Percentiles rank a stretch among this genome's conserved stretches.
These are phyloP conservation scores for Thelephora terrestris DNA, from an alignment of 1,284 basidiomycete genomes.

Conservation along the genomic window DNA sequence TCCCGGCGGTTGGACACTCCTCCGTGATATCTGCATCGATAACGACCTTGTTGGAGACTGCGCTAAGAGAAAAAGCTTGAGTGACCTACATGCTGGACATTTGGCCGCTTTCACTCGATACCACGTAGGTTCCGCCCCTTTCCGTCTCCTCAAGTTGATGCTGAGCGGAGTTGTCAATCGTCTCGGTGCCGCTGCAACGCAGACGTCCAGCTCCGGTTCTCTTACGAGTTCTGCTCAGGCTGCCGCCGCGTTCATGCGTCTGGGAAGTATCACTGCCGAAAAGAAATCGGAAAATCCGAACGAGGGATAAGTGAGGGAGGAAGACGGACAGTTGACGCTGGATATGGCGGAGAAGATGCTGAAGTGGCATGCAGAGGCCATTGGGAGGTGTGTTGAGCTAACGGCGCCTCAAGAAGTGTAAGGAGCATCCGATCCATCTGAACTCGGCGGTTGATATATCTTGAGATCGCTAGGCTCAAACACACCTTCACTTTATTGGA, in stretches of 20 bases:
- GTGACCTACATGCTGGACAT: slow-evolving; percentile 72
- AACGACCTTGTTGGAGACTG: slow-evolving; percentile 83
- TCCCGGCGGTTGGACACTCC: slow-evolving; percentile 25
- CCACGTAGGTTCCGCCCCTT: slow-evolving; percentile 53
- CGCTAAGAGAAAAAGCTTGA: slow-evolving; percentile 84
- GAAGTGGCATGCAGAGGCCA: slow-evolving; percentile 93
- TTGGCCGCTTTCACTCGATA: slow-evolving; percentile 77
- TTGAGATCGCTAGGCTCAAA: slow-evolving; percentile 58
- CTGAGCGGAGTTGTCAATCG: slow-evolving; percentile 93
- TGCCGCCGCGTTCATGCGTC: slow-evolving; percentile 72
- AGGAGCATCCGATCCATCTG: slow-evolving; percentile 22
- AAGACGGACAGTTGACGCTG: slow-evolving; percentile 73
- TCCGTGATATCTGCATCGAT: slow-evolving; percentile 47
- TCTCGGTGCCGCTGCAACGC: slow-evolving; percentile 70
- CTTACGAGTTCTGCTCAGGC: slow-evolving; percentile 68
- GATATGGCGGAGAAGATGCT: slow-evolving; percentile 82
- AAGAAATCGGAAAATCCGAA: slow-evolving; percentile 39
- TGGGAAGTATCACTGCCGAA: slow-evolving; percentile 63
- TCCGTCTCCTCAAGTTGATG: background rate
- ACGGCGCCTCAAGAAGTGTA: slow-evolving; percentile 76
- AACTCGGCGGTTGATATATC: slow-evolving; percentile 5
- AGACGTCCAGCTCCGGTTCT: slow-evolving; percentile 43
- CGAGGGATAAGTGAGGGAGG: slow-evolving; percentile 67
- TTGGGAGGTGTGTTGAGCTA: slow-evolving; percentile 86
- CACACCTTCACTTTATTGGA: slow-evolving; percentile 81